Conservation (phyloP, 2,329 filamentous ascomycete species). For the Emericellopsis cladophorae region DNA sequence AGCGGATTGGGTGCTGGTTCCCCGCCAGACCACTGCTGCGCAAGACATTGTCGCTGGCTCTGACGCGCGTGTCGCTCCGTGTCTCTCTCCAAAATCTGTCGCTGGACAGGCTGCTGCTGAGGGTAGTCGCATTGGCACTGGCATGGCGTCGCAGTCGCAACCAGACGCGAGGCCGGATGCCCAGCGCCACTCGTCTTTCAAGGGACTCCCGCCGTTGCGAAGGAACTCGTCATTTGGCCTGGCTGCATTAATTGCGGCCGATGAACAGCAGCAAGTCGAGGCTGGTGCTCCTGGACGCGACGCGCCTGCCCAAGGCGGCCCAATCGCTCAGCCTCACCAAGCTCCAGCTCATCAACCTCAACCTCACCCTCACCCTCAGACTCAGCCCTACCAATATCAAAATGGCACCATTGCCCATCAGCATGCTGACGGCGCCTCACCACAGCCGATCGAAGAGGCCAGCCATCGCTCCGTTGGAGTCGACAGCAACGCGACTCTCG, state of each 20-base stretch:
- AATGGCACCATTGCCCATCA: no score
- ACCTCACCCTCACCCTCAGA: slow-evolving; percentile 2
- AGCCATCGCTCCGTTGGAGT: slow-evolving; percentile 1
- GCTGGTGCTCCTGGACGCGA: slow-evolving; percentile 11
- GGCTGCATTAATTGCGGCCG: slow-evolving; percentile 10
- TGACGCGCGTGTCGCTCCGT: not conserved
- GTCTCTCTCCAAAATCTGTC: not conserved
- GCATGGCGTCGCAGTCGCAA: not conserved
- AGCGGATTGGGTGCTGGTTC: slow-evolving; percentile 18
- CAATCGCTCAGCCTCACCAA: no score
- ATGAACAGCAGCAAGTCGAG: slow-evolving; percentile 13
- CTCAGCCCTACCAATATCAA: not conserved
- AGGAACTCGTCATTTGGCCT: slow-evolving; percentile 43
- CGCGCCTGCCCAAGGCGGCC: slow-evolving; percentile 20
- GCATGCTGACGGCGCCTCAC: not conserved
- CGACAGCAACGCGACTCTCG: slow-evolving; percentile 2
- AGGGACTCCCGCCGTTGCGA: slow-evolving; percentile 45
- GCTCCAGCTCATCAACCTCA: no score
- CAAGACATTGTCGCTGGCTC: not conserved
- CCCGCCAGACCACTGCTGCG: slow-evolving; percentile 8
- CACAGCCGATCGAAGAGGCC: not conserved
- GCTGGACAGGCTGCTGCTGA: not conserved
- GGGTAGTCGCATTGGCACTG: not conserved
- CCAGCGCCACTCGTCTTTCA: slow-evolving; percentile 36
- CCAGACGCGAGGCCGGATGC: slow-evolving; percentile 6